These are phyloP conservation scores for Trematosphaeria pertusa DNA, from an alignment of 2,329 filamentous ascomycete genomes.

Conservation along the genomic window DNA sequence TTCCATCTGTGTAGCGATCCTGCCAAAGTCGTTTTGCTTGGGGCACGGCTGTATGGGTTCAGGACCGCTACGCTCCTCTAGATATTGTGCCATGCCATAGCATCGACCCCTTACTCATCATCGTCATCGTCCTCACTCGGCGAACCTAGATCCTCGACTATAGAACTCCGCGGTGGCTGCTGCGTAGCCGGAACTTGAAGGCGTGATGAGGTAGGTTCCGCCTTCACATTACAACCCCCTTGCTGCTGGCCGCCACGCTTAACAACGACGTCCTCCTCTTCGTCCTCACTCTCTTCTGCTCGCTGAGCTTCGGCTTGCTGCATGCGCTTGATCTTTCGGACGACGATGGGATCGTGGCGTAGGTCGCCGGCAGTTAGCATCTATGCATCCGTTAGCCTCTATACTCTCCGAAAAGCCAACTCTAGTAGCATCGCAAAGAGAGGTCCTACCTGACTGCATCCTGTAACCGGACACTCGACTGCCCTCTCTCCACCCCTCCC, in stretches of 20 bases:
- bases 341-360: conserved; percentile 36
- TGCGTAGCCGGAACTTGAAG: conserved; percentile 16
- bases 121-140: conserved; percentile 26
- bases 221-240: not conserved
- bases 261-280: too few species aligned
- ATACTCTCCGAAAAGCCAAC: not conserved
- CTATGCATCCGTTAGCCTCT: conserved; percentile 25
- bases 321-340: conserved; percentile 48
- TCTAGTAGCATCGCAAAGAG: not conserved
- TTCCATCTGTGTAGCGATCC: too few species aligned
- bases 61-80: too few species aligned
- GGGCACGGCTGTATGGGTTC: too few species aligned
- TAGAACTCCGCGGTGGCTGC: conserved; percentile 22
- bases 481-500: conserved; percentile 27
- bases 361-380: conserved; percentile 40
- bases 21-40: too few species aligned
- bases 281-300: conserved; percentile 35
- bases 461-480: conserved; percentile 68
- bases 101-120: conserved; percentile 5
- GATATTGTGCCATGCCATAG: not conserved
- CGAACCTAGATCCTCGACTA: conserved; percentile 30
- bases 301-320: conserved; percentile 33
- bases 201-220: not conserved
- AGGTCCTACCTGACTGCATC: conserved; percentile 61
- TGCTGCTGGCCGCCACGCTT: too few species aligned